Base-by-base conservation (phyloP, 495 filamentous ascomycete species). In the Schizothecium vesticola region DNA sequence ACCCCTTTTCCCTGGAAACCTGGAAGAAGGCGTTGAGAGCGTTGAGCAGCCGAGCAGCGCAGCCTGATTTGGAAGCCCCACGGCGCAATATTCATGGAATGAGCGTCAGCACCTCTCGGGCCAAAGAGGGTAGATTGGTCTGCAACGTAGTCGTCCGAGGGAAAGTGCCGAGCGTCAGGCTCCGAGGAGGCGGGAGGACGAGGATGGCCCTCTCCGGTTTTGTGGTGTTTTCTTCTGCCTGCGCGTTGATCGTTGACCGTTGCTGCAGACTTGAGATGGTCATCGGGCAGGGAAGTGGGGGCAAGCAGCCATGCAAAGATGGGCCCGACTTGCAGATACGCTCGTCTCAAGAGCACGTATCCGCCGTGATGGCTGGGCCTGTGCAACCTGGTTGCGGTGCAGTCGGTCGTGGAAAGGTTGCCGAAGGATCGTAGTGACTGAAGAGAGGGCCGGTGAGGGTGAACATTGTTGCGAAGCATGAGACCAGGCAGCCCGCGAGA, bases 41-140 rank as follows among this genome's bases (percentile, higher is more conserved):
- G 23, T 55, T 64, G 26, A 31, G 25, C 60, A 61, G 25, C 59
- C 24, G 59, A 33, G 59, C 12, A 29, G 25, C 16, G 25, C 59
- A 61, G 60, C 60, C 60, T 61, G 60, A 36, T 61, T 61, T 31
- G 60, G 28, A 31, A 13, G 21, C 60, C 22, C 59, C 13, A 25
- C 63, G 24, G 16, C 63, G 63, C 63, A 65, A 58, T 65, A 65
- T 65, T 57, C 63, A 58, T 65, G 25, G 25, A 25, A 25, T 19
- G 55, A 65, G 43, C 63, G 51, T 57, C 63, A 58, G 63, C 63
- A 55, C 16, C 58, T 16, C 21, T 8, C 23, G 13, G 21, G 25
- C 26, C 51, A 58, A 57, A 13, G 24, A 22, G 51, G 63, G 63
- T 55, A 65, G 63, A 65, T 65, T 65, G 63, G 31, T 24, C 19